These are phyloP conservation scores for Fusarium sp. DNA, from an alignment of 2,329 filamentous ascomycete genomes.

Conservation along the genomic window DNA sequence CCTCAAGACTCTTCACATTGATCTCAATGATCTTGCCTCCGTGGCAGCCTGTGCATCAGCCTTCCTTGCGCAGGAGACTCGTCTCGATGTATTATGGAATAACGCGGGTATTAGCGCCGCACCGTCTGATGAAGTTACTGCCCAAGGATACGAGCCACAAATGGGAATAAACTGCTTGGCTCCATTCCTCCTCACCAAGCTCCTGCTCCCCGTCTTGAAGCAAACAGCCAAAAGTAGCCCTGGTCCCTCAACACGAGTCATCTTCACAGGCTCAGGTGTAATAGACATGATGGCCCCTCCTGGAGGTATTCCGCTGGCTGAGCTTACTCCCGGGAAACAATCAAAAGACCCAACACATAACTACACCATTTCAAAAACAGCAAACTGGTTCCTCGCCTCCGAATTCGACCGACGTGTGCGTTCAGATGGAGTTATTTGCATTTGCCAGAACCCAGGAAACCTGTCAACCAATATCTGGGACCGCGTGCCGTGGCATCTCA, in stretches of 20 bases:
- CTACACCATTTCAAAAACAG: conserved; percentile 49
- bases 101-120: conserved; percentile 43
- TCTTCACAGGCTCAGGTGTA: conserved; percentile 44
- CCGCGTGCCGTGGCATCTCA: not conserved
- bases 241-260: conserved; percentile 38
- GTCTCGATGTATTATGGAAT: conserved; percentile 56
- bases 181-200: conserved; percentile 46
- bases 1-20: conserved; percentile 47
- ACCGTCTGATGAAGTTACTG: not conserved
- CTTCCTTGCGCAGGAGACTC: conserved; percentile 50
- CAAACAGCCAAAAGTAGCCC: conserved; percentile 15
- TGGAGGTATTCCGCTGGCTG: conserved; percentile 42
- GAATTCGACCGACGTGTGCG: conserved; percentile 45
- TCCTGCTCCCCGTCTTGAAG: conserved; percentile 46
- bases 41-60: conserved; percentile 50
- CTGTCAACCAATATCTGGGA: conserved; percentile 41
- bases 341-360: conserved; percentile 40
- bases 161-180: conserved; percentile 49
- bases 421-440: conserved; percentile 38
- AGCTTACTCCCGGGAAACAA: conserved; percentile 20
- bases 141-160: conserved; percentile 47
- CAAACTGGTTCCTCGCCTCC: conserved; percentile 45
- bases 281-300: conserved; percentile 34
- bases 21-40: conserved; percentile 54
- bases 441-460: conserved; percentile 50